These are phyloP conservation scores for Coniochaeta sp. DNA, from an alignment of 2,329 filamentous ascomycete genomes.

Conservation along the genomic window DNA sequence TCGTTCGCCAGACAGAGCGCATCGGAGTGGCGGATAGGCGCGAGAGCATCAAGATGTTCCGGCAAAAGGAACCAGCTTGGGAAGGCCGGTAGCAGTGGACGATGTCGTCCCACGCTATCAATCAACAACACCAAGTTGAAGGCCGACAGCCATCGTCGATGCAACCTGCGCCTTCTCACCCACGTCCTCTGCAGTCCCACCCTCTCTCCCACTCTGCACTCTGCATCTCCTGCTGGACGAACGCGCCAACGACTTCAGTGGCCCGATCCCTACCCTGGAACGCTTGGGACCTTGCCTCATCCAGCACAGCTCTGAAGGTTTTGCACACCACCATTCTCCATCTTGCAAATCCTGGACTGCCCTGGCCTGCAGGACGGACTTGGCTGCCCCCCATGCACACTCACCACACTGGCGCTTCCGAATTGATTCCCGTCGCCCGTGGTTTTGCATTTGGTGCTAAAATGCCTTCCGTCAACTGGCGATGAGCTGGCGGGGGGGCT, in stretches of 20 bases:
- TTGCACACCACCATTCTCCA: neutral
- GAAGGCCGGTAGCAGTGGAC: neutral
- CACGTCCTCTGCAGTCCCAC: neutral
- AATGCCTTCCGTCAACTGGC: constrained; percentile 2
- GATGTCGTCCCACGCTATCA: neutral
- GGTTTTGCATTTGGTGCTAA: neutral
- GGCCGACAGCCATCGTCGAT: neutral
- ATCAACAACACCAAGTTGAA: neutral
- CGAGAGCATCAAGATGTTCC: neutral
- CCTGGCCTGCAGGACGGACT: constrained; percentile 1
- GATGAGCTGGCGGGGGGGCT: neutral
- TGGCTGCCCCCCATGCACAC: neutral
- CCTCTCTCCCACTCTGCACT: neutral
- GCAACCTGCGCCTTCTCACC: neutral
- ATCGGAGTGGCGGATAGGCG: neutral
- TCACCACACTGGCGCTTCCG: neutral
- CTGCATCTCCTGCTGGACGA: neutral
- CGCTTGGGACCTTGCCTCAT: neutral
- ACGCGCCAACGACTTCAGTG: neutral
- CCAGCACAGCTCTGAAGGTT: neutral
- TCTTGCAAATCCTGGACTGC: neutral
- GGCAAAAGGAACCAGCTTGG: too few species aligned
- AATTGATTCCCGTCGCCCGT: constrained; percentile 1
- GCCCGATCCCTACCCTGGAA: neutral
- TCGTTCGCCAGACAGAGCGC: neutral